Percentiles rank a stretch among this genome's conserved stretches.
These are phyloP conservation scores for Pythium dissotocum DNA, from an alignment of 352 stramenopile genomes.

Conservation along the genomic window DNA sequence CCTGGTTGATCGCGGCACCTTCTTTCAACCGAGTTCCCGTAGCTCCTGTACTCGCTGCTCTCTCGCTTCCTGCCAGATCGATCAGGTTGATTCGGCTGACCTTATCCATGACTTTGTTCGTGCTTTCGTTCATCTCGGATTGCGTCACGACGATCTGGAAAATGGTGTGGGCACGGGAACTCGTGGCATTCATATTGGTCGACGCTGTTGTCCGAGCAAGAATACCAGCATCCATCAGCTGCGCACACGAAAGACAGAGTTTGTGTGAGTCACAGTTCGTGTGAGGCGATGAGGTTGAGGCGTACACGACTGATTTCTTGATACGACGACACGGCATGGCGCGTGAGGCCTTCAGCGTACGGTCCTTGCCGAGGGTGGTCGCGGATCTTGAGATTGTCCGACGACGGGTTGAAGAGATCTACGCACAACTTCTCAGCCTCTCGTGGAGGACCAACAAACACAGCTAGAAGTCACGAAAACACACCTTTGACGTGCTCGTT, in stretches of 20 bases:
- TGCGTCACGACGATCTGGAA: constrained; percentile 87
- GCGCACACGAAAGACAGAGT: neutral
- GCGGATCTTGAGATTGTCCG: constrained; percentile 87
- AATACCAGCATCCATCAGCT: constrained; percentile 87
- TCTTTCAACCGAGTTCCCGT: constrained; percentile 90
- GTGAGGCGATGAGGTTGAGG: neutral
- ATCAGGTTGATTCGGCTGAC: constrained; percentile 89
- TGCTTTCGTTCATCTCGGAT: constrained; percentile 66
- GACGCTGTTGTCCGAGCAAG: constrained; percentile 79
- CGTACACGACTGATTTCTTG: constrained; percentile 72
- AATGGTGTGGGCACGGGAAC: constrained; percentile 80
- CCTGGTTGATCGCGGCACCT: constrained; percentile 94
- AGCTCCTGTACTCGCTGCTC: constrained; percentile 88
- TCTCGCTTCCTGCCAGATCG: constrained; percentile 91
- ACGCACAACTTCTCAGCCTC: neutral
- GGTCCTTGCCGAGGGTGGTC: constrained; percentile 84
- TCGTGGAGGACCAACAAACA: no score
- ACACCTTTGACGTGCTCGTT: constrained; percentile 86
- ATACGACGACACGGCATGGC: constrained; percentile 79
- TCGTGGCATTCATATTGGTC: constrained; percentile 89
- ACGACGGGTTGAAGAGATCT: constrained; percentile 85
- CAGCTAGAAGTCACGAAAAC: neutral
- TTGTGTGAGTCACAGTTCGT: neutral
- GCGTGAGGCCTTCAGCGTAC: constrained; percentile 81
- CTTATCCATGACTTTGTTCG: constrained; percentile 80